Conservation (phyloP, 2,329 filamentous ascomycete species). For the Sordariomycetes sp. region DNA sequence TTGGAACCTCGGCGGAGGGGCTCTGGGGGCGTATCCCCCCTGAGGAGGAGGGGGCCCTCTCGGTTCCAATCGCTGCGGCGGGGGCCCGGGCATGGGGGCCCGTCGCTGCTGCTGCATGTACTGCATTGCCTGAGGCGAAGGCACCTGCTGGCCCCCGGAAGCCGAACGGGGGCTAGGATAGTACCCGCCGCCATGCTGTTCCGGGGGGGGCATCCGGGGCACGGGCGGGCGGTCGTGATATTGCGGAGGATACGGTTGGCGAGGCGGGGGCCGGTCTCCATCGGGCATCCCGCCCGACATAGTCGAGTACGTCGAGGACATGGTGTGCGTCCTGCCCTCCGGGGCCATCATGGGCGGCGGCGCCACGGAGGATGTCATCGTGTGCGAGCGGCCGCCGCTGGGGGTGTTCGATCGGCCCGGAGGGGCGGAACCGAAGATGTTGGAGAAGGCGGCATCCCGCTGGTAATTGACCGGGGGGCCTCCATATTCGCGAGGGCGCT, state of each 20-base stretch:
- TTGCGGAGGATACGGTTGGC: slow-evolving; percentile 30
- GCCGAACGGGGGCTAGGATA: slow-evolving; percentile 41
- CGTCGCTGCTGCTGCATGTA: slow-evolving; percentile 33
- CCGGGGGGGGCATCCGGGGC: slow-evolving; percentile 24
- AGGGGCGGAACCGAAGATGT: slow-evolving; percentile 85
- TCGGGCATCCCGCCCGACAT: slow-evolving; percentile 13
- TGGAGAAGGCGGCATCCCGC: slow-evolving; percentile 89
- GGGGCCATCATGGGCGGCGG: slow-evolving; percentile 39
- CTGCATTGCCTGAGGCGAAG: slow-evolving; percentile 27
- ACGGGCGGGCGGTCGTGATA: slow-evolving; percentile 16
- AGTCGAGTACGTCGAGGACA: slow-evolving; percentile 39
- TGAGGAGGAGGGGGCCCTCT: slow-evolving; percentile 12
- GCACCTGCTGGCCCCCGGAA: slow-evolving; percentile 35
- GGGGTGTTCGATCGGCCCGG: slow-evolving; percentile 78
- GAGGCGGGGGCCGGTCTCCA: slow-evolving; percentile 56
- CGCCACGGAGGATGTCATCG: slow-evolving; percentile 73
- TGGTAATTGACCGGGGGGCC: slow-evolving; percentile 47
- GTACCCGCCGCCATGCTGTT: slow-evolving; percentile 37
- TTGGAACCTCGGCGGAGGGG: slow-evolving; percentile 47
- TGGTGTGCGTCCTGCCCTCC: slow-evolving; percentile 62
- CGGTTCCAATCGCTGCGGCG: slow-evolving; percentile 11
- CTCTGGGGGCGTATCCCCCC: slow-evolving; percentile 3
- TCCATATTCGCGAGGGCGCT: slow-evolving; percentile 36
- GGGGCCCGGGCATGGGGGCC: slow-evolving; percentile 27
- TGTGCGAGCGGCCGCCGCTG: slow-evolving; percentile 67